Percentiles rank a stretch among this genome's conserved stretches.
phyloP scores from a whole-genome alignment of 495 filamentous ascomycete genomes.

The Neurospora sp. region DNA sequence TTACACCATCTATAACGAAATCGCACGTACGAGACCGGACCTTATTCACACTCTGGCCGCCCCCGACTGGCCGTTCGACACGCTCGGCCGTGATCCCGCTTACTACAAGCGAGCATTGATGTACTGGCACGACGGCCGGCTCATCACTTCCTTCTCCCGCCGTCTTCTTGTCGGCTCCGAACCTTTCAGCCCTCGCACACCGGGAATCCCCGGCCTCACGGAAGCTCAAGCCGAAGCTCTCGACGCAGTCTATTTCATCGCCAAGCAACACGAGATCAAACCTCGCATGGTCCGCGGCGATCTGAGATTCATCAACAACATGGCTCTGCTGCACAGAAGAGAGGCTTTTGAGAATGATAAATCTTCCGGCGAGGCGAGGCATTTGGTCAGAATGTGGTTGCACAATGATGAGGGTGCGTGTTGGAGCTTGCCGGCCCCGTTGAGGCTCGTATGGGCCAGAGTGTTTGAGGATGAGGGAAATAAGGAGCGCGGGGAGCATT shows the following conservation, averaged over 20 bases:
- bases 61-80: conserved; percentile 38
- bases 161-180: conserved; percentile 39
- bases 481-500: conserved; percentile 9
- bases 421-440: conserved; percentile 13
- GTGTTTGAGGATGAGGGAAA: conserved; percentile 16
- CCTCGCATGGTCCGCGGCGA: conserved; percentile 46
- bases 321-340: conserved; percentile 14
- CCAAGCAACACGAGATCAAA: conserved; percentile 40
- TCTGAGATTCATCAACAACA: conserved; percentile 52
- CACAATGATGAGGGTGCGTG: conserved; percentile 15
- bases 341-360: conserved; percentile 17
- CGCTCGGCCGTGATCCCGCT: conserved; percentile 19
- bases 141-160: conserved; percentile 39
- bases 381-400: conserved; percentile 17
- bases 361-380: not conserved
- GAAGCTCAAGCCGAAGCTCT: conserved; percentile 33
- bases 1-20: conserved; percentile 47
- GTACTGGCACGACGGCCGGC: conserved; percentile 30
- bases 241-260: conserved; percentile 42
- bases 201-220: conserved; percentile 40
- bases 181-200: conserved; percentile 32
- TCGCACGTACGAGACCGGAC: conserved; percentile 51
- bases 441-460: conserved; percentile 16
- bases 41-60: conserved; percentile 38
- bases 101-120: conserved; percentile 35